Base-by-base conservation (phyloP, 139 green algal species). In the Microglena sp. region DNA sequence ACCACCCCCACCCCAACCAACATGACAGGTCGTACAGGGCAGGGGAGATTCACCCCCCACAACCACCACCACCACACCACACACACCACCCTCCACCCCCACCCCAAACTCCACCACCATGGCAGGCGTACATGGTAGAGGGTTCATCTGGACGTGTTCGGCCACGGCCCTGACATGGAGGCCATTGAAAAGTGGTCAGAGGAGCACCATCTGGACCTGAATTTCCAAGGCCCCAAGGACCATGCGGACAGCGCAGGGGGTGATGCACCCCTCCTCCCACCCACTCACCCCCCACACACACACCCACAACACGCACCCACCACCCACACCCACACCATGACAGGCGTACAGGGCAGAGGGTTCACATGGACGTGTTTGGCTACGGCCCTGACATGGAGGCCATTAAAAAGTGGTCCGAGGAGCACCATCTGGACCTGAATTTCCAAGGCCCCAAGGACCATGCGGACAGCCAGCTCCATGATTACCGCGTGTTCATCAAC, bases 311-410 rank as follows among this genome's bases (percentile, higher is more conserved):
- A n/a, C n/a, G n/a, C n/a, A n/a, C n/a, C n/a, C n/a, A n/a, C n/a
- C n/a, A n/a, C n/a, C n/a, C n/a, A n/a, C n/a, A n/a, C n/a, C n/a
- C n/a, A n/a, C n/a, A n/a, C n/a, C n/a, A n/a, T n/a, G n/a, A n/a
- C n/a, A 28, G 31, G 26, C 60, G 71, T 30, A 83, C 70, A 24
- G 81, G 82, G 28, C 40, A 77, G 58, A 73, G 76, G 33, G 66
- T 85, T 64, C 33, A 35, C 6, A 73, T 99, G 60, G 94, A 99
- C 76, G 90, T 96, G 62, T 99, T 90, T 68, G 94, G 94, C 64
- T 84, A 68, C 21, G 94, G 94, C 3, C 83, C 89, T 32, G 94
- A 99, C 66, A 64, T 95, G 32, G 72, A 82, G n/a, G 87, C 68
- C 55, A 15, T 43, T 15, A 7, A n/a, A 7, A n/a, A n/a, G n/a